phyloP scores from a whole-genome alignment of 805 yeast genomes.

The Cyberlindnera maclurae region DNA sequence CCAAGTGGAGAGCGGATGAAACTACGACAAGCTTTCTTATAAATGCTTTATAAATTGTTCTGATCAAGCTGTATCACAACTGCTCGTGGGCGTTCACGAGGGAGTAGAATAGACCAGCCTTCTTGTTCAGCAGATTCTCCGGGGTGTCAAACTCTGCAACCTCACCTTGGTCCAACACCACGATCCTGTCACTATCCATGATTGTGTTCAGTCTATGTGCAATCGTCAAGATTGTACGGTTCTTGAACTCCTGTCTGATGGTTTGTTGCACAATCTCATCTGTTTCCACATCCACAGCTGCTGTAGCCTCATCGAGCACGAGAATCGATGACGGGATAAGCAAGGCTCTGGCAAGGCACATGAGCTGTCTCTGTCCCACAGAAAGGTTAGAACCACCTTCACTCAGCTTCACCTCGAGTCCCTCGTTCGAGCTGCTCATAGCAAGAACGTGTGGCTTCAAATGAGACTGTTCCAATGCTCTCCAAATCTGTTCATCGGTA shows the following conservation, averaged over 20 bases:
- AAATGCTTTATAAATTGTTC: background rate
- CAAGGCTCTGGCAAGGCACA: conserved; percentile 77
- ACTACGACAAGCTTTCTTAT: background rate
- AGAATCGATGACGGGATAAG: conserved; percentile 56
- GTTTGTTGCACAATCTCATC: conserved; percentile 74
- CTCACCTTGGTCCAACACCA: conserved; percentile 69
- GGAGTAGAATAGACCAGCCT: conserved; percentile 67
- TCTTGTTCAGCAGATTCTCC: conserved; percentile 52
- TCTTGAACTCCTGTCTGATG: conserved; percentile 64
- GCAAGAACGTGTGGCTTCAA: conserved; percentile 56
- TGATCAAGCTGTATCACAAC: background rate
- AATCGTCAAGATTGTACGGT: conserved; percentile 74
- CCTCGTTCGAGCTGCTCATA: conserved; percentile 46
- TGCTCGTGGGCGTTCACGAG: conserved; percentile 52
- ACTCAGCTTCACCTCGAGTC: conserved; percentile 46
- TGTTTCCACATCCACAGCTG: conserved; percentile 83
- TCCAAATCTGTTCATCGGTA: conserved; percentile 78
- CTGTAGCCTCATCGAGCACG: conserved; percentile 81
- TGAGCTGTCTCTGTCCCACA: conserved; percentile 70
- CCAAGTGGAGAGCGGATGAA: conserved; percentile 45
- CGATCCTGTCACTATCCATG: conserved; percentile 70
- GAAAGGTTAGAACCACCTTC: conserved; percentile 72
- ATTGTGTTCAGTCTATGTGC: conserved; percentile 83
- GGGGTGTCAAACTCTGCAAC: conserved; percentile 77
- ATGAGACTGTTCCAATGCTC: conserved; percentile 70